Base-by-base conservation (phyloP, 345 rosid genomes). In the Lumnitzera racemosa region DNA sequence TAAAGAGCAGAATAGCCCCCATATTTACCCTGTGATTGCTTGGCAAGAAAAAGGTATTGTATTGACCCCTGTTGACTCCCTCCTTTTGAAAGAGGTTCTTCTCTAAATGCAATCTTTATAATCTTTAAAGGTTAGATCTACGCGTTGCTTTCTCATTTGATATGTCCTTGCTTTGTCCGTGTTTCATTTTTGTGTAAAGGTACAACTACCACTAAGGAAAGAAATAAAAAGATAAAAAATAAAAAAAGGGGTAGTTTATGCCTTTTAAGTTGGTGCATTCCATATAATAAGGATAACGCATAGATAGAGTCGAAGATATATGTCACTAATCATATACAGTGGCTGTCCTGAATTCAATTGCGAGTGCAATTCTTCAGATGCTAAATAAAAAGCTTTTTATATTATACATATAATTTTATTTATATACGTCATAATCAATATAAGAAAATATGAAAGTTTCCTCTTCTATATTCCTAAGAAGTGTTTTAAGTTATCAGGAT, bases 71-170 rank as follows among this genome's bases (percentile, higher is more conserved):
- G 56, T 57, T 46, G 10, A 71, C 1, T 13, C 13, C 49, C 31
- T 58, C 31, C 31, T 36, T 23, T 36, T 5, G 1, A 47, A 64
- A 36, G 16, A 23, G 59, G 46, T 48, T 61, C 67, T 41, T 64
- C 49, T 15, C 49, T 15, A 2, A 11, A 24, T 11, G 49, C 59
- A 57, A 56, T 58, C 70, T 36, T 36, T 27, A 5, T 14, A 2
- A n/a, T 16, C 71, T 70, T 70, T 67, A 71, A 77, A 72, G 49
- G 50, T 29, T 36, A 54, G 49, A n/a, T 58, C 59, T 56, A 61
- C 70, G 72, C 25, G 66, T 53, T 59, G 29, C 64, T 0, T 24
- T 15, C 29, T 47, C 66, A 23, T 68, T 41, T 15, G 20, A 31
- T 50, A 24, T 48, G 31, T 24, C 57, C 58, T 47, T 55, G 27